These are phyloP conservation scores for Macrocybe sp. DNA, from an alignment of 1,284 basidiomycete genomes.

Conservation along the genomic window DNA sequence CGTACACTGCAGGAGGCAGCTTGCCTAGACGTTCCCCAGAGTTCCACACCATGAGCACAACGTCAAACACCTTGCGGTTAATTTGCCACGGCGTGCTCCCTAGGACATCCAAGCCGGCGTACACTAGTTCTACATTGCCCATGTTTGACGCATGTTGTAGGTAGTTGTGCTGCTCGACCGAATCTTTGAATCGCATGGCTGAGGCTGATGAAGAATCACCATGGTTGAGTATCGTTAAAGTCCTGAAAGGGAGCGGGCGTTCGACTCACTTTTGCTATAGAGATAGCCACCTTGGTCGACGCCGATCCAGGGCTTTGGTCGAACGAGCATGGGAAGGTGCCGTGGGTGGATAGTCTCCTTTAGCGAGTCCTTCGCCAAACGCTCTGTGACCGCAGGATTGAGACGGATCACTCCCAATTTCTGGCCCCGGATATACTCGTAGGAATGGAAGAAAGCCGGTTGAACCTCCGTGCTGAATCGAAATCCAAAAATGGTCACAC, in stretches of 20 bases:
- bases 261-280: constrained; percentile 60
- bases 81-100: constrained; percentile 91
- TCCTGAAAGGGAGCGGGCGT: neutral
- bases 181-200: constrained; percentile 94
- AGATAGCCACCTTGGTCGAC: constrained; percentile 86
- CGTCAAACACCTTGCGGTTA: constrained; percentile 58
- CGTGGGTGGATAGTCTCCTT: constrained; percentile 85
- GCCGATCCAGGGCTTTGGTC: constrained; percentile 84
- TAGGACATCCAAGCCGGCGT: constrained; percentile 86
- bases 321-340: constrained; percentile 93
- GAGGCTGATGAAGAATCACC: constrained; percentile 35
- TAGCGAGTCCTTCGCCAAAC: constrained; percentile 76
- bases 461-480: constrained; percentile 68
- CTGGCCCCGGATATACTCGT: constrained; percentile 90
- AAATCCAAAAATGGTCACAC: constrained; percentile 4
- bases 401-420: constrained; percentile 90
- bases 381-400: constrained; percentile 77
- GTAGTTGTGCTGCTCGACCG: constrained; percentile 81
- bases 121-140: constrained; percentile 83
- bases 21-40: constrained; percentile 70
- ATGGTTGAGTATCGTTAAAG: neutral
- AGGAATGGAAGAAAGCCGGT: constrained; percentile 89
- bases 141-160: constrained; percentile 72
- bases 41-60: constrained; percentile 70
- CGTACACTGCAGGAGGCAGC: constrained; percentile 65